Evolutionary conservation across 768 basidiomycete species (phyloP).

Genomic region (Sporobolomyces phaffii): DNA sequence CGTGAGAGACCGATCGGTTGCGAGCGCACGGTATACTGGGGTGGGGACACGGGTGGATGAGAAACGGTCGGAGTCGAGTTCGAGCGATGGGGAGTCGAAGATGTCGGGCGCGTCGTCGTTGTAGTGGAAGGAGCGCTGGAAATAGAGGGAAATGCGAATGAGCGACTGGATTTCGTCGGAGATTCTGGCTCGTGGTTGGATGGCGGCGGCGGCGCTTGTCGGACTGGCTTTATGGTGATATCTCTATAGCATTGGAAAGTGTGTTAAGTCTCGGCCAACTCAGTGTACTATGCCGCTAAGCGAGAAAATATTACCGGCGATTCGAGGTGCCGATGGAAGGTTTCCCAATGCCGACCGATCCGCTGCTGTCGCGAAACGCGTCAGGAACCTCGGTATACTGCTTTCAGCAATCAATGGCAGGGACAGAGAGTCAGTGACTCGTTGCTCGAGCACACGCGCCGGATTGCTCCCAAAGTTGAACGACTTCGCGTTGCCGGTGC

Average conservation of each 20-base stretch:
- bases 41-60: slow-evolving; percentile 15
- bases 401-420: too few relatives aligned
- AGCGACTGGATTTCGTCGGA: not conserved
- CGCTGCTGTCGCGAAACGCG: too few relatives aligned
- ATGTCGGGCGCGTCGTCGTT: not conserved
- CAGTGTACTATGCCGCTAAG: too few relatives aligned
- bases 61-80: slow-evolving; percentile 4
- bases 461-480: too few relatives aligned
- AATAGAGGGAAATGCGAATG: not conserved
- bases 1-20: slow-evolving; percentile 29
- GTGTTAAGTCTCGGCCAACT: too few relatives aligned
- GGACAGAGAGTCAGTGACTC: too few relatives aligned
- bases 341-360: too few relatives aligned
- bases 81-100: not conserved
- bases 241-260: too few relatives aligned
- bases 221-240: slow-evolving; percentile 14
- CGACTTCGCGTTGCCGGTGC: too few relatives aligned
- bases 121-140: not conserved
- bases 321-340: not conserved
- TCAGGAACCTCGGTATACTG: too few relatives aligned
- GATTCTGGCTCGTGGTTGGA: not conserved
- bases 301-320: too few relatives aligned
- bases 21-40: slow-evolving; percentile 28
- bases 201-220: slow-evolving; percentile 12
- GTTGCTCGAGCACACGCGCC: too few relatives aligned